Base-by-base conservation (phyloP, 495 filamentous ascomycete species). In the Penicillium subrubescens region DNA sequence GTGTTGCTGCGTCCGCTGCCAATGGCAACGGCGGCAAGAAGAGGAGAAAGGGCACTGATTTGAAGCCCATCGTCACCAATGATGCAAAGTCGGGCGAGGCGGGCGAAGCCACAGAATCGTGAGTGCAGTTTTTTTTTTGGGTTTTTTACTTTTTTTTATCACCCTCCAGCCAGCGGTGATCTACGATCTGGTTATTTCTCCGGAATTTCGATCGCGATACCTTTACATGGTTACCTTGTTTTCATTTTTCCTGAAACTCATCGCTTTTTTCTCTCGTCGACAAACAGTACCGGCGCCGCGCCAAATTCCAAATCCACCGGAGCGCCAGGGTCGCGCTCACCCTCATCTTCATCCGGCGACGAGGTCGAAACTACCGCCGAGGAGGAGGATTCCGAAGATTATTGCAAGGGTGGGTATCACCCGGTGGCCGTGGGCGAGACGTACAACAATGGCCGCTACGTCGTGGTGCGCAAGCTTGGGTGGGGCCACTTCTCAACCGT, bases 401-500 rank as follows among this genome's bases (percentile, higher is more conserved):
- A 99, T 80, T 97, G 94, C 83, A 98, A 97, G 78, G 95, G 95
- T 65, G 95, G 95, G 39, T 99, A 99, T 73, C 95, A 99, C 71
- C 95, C 95, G 0, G 96, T 98, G 31, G 83, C 84, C 57, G 90
- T 97, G 54, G 95, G 95, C 59, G 95, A 99, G 79, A 90, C 91
- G 67, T 99, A 97, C 85, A 99, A 99, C 73, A 92, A 98, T 73
- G 95, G 93, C 61, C 93, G 92, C 74, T 99, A 99, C 79, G 93
- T 94, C 6, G 88, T 99, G 44, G 92, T 97, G 73, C 90, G 95
- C 76, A 99, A 99, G 82, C 85, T 99, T 23, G 95, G 95, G 44
- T 99, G 95, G 95, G 95, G 95, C 68, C 95, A 99, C 73, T 99
- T 99, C 81, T 97, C 94, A 3, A 99, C 95, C 2, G 95, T 99